These are phyloP conservation scores for Quercus cerris DNA, from an alignment of 306 rosid genomes.

Conservation along the genomic window DNA sequence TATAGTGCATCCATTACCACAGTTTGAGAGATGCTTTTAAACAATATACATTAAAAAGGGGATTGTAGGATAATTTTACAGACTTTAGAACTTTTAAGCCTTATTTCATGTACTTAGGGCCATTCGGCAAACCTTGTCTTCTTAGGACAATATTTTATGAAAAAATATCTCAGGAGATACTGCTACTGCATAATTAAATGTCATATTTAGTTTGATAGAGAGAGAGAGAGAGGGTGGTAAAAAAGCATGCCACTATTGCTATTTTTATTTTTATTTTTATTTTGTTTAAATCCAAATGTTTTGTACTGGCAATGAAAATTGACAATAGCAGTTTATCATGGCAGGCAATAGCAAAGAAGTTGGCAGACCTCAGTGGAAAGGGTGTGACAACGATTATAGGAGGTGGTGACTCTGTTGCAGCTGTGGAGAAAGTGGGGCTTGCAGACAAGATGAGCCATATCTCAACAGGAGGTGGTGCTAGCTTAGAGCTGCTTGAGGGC, in stretches of 20 bases:
- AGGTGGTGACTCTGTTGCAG: constrained; percentile 97
- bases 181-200: background rate
- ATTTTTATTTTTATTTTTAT: background rate
- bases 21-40: too few species aligned
- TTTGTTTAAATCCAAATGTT: background rate
- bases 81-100: too few species aligned
- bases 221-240: background rate
- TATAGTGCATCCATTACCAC: too few species aligned
- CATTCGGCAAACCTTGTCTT: background rate
- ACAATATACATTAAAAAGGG: too few species aligned
- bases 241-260: background rate
- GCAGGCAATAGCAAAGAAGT: constrained; percentile 83
- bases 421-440: constrained; percentile 90
- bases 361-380: constrained; percentile 81
- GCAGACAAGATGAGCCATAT: constrained; percentile 97
- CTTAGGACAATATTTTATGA: background rate
- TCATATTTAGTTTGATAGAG: background rate
- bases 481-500: constrained; percentile 98
- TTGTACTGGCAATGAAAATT: background rate
- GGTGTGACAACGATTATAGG: constrained; percentile 91
- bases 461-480: constrained; percentile 97
- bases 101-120: background rate
- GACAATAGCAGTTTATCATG: background rate
- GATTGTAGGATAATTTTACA: too few species aligned
- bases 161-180: background rate